Evolutionary conservation across 345 rosid species (phyloP), one percentile per base, ranked within the genome.

Genomic region (Dimocarpus longan): DNA sequence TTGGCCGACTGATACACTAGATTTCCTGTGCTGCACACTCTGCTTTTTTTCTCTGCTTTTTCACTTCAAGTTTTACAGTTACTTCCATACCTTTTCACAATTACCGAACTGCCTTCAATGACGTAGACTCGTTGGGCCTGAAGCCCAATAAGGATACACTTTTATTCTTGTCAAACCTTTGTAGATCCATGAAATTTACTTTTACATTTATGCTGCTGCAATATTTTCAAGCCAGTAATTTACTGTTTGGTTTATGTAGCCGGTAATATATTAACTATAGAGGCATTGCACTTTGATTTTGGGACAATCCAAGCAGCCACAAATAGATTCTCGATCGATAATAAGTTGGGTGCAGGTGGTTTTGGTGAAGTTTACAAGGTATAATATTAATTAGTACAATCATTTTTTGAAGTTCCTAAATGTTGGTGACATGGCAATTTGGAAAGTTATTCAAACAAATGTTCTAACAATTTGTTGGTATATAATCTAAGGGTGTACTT

Each of bases 271-370:
- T 66, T 84, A 32, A 66, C 75, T 64, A 76, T 70, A 70, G 91
- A 90, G 62, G 85, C 91, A 16, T 72, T 84, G 71, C 91, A 91
- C 48, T 85, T 72, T 19, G 87, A 87, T 69, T 78, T 89, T 1
- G 78, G 52, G 2, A 76, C 81, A 8, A 82, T 91, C 12, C 76
- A 84, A 81, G 77, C 68, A 22, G 91, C 94, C 0, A 88, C 94
- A 18, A 64, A 87, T 26, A 79, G 84, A 54, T 91, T 93, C 77
- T 86, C 93, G 13, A 77, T 40, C 5, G 68, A 83, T n/a, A 89
- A 90, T 69, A 89, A 88, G 78, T 83, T 91, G 65, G 98, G 98
- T 56, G 86, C 78, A 65, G 97, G 97, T 32, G 97, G 95, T 63
- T 91, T 90, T 71, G 90, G 95, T 66, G 91, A 77, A 48, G 95